These are phyloP conservation scores for Cyclotella atomus DNA, from an alignment of 108 stramenopile species.

Conservation along the genomic window DNA sequence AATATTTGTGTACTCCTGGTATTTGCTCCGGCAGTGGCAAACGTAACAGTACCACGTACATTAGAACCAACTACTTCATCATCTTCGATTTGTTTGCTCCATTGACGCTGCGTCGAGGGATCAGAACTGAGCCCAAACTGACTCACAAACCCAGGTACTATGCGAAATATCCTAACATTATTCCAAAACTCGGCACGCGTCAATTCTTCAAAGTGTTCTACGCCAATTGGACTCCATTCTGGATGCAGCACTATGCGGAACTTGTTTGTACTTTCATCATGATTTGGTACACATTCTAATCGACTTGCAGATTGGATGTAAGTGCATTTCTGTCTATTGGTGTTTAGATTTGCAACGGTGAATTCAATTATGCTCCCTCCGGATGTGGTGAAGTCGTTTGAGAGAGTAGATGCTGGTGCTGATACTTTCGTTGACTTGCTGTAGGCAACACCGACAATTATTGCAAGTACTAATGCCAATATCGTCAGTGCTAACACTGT, in stretches of 20 bases:
- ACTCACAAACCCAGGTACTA: constrained; percentile 75
- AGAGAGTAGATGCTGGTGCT: background rate
- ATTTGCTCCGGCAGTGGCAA: constrained; percentile 83
- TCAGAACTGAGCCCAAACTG: constrained; percentile 87
- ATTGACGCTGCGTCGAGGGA: constrained; percentile 55
- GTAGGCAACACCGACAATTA: background rate
- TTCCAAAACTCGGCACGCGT: constrained; percentile 52
- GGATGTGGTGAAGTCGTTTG: background rate
- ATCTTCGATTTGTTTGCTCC: constrained; percentile 59
- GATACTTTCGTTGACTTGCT: background rate
- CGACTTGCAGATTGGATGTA: background rate
- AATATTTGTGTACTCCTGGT: constrained; percentile 90
- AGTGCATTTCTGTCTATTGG: constrained; percentile 12
- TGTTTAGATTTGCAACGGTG: constrained; percentile 32
- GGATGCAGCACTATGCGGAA: constrained; percentile 52
- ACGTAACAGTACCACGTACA: constrained; percentile 78
- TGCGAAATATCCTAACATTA: constrained; percentile 75
- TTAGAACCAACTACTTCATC: constrained; percentile 86
- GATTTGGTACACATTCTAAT: constrained; percentile 15
- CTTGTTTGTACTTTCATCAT: constrained; percentile 18
- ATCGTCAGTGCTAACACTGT: background rate
- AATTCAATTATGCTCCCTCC: constrained; percentile 26
- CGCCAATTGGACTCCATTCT: constrained; percentile 82
- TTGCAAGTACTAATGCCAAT: background rate
- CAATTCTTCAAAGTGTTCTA: constrained; percentile 66